Evolutionary conservation across 208 protist species (phyloP).

Genomic region (Lotmaria passim): DNA sequence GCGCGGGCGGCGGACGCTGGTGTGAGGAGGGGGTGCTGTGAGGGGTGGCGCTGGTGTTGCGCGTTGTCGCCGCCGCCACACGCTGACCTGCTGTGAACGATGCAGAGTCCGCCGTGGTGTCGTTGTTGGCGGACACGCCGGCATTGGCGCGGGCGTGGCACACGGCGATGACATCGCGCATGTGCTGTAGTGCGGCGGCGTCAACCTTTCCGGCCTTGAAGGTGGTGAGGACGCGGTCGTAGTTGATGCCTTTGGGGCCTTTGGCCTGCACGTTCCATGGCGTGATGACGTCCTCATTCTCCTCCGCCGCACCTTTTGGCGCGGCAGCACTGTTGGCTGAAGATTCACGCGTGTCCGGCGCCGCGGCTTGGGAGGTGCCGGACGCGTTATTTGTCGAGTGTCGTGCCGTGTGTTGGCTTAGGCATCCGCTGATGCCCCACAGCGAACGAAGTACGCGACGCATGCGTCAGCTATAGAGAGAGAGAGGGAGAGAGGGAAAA

Average conservation of each 20-base stretch:
- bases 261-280: constrained; percentile 82
- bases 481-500: not conserved
- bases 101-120: not conserved
- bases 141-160: constrained; percentile 9
- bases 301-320: not conserved
- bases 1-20: constrained; percentile 6
- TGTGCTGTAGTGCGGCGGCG: constrained; percentile 33
- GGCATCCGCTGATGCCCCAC: not conserved
- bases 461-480: not conserved
- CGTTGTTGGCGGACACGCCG: constrained; percentile 18
- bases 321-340: not conserved
- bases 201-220: constrained; percentile 83
- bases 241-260: constrained; percentile 79
- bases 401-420: not conserved
- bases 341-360: not conserved
- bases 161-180: constrained; percentile 38
- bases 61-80: too few relatives aligned
- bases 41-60: not conserved
- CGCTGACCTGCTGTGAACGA: too few relatives aligned
- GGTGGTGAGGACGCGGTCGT: constrained; percentile 77
- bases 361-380: not conserved
- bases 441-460: not conserved
- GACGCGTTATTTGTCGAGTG: not conserved
- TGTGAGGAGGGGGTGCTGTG: not conserved
- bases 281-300: constrained; percentile 64